Evolutionary conservation across 192 early-diverging fungal species (phyloP).

Genomic region (Irineochytrium annulatum): DNA sequence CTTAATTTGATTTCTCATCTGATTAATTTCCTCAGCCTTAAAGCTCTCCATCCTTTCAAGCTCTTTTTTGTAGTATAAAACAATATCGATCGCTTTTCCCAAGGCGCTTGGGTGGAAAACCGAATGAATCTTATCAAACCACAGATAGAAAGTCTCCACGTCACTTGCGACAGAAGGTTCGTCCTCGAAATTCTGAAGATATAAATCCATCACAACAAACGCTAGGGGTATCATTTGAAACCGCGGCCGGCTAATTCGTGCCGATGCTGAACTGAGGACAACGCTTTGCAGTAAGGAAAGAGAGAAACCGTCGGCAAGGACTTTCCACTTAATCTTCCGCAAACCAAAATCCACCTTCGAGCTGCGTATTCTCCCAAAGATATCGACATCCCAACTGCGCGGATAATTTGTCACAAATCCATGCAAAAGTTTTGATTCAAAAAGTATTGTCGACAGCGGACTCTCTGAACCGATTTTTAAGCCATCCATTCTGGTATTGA

Average conservation of each 20-base stretch:
- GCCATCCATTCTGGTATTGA: conserved; percentile 61
- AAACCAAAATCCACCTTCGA: neutral
- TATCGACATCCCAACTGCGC: no score
- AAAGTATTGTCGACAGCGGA: conserved; percentile 45
- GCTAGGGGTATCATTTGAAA: conserved; percentile 43
- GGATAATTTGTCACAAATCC: conserved; percentile 57
- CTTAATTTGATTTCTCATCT: conserved; percentile 33
- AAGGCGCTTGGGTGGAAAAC: conserved; percentile 71
- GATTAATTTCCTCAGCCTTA: conserved; percentile 46
- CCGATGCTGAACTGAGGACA: no score
- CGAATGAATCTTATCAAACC: conserved; percentile 59
- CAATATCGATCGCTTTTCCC: conserved; percentile 57
- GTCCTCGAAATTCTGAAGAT: conserved; percentile 53
- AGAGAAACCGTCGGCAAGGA: conserved; percentile 52
- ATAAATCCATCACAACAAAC: conserved; percentile 61
- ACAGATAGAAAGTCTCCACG: conserved; percentile 47
- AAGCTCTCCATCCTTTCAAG: conserved; percentile 52
- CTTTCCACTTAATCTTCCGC: conserved; percentile 43
- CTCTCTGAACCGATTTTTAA: conserved; percentile 56
- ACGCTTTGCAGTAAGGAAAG: conserved; percentile 52
- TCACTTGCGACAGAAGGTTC: conserved; percentile 5
- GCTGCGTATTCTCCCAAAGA: no score
- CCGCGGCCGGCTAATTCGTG: conserved; percentile 11
- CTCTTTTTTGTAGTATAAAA: conserved; percentile 63
- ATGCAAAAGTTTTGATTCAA: conserved; percentile 58